Base-by-base conservation (phyloP, 2,329 filamentous ascomycete genomes). In the Botryotinia globosa region DNA sequence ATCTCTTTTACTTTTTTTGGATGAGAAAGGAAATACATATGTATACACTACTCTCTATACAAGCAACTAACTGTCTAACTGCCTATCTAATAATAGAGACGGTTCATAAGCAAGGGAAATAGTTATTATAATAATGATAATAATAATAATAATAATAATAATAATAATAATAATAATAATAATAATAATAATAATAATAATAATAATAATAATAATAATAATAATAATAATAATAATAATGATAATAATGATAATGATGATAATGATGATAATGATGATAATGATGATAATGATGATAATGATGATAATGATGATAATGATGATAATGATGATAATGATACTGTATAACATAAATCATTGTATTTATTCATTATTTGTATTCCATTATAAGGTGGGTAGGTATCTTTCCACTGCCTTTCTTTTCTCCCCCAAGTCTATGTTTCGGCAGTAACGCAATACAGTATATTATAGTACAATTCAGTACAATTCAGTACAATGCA, bases 31-130 rank as follows among this genome's bases (percentile, higher is more conserved):
- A 3, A 6, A 54, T 25, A n/a, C 9, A n/a, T 16, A 54, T 0
- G 4, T 3, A 7, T 54, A 54, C 12, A 54, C 5, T n/a, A 54
- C 25, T n/a, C n/a, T n/a, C n/a, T 54, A 16, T 9, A 29, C 25
- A 14, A 29, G 51, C 25, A 10, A 48, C 0, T 10, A 9, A 22
- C 2, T 10, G 10, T 10, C 45, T 48, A 48, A 51, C 9, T 25
- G 3, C 7, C 25, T 18, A 1, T 9, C 1, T 29, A 2, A 4
- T 5, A 16, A 56, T 29, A 29, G 14, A 29, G 25, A 1, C 0
- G 2, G 29, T 3, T 18, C 3, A 29, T 10, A 14, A 51, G 48
- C 0, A 8, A 54, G 48, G 0, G 25, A 51, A 3, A 29, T 14
- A 51, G 25, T n/a, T 6, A 29, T 54, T 14, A 29, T 54, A 5